Evolutionary conservation across 1,139 yeast species (phyloP), one percentile per base, ranked within the genome.

Genomic region (Taiozyma sp.): DNA sequence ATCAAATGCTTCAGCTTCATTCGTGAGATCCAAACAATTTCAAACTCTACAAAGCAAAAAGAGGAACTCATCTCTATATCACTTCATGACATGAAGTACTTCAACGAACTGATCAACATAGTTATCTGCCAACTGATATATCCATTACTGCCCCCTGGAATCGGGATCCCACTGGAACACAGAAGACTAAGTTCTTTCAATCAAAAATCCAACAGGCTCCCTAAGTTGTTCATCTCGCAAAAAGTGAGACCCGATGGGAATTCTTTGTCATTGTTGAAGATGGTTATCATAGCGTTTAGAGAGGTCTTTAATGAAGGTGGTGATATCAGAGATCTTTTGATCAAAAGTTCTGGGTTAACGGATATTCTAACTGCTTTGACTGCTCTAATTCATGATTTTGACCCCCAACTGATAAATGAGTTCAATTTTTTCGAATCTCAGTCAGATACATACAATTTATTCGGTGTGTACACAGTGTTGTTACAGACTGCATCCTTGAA

Each of bases 11-110:
- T 61, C 24, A n/a, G 41, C 0, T 47, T 29, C 44, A 19, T 59
- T 2, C 48, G 44, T 41, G 49, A 42, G 44, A 58, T 49, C 10
- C 62, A 59, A 45, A 29, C 16, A 8, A 46, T 55, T 2, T 56
- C 61, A 3, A 41, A 53, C 2, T 43, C 39, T 6, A 44, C 41
- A 26, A 50, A 50, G 19, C 41, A 34, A 28, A 10, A 28, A 22
- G 30, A 37, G 9, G 37, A 44, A 13, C 64, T 87, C 48, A 77
- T 91, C 21, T 73, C 85, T 8, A 84, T 91, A 16, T 88, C 97
- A 0, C 71, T 91, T 11, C 91, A 88, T 61, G 98, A 91, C 63
- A 81, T 91, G 73, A 85, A 83, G 62, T 77, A 81, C 2, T 79
- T 91, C 53, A 84, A 88, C 46, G 78, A 76, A 30, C 63, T 91